Evolutionary conservation across 371 early-diverging fungal species (phyloP).

Genomic region (Rhizopus delemar): DNA sequence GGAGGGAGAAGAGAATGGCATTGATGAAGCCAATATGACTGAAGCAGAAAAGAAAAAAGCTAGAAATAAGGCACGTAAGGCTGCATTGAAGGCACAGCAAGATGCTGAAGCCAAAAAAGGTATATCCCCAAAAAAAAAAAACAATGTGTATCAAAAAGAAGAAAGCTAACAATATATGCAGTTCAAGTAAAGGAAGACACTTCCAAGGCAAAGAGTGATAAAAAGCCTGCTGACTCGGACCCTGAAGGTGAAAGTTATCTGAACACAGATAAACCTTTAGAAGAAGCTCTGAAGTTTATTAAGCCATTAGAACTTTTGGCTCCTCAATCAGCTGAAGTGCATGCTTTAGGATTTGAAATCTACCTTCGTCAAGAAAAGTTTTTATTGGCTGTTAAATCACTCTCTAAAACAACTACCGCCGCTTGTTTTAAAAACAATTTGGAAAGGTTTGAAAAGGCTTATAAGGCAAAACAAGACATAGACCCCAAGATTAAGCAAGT

Average conservation of each 20-base stretch:
- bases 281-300: slow-evolving; percentile 76
- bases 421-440: slow-evolving; percentile 54
- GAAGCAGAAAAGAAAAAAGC: slow-evolving; percentile 67
- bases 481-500: slow-evolving; percentile 27
- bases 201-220: slow-evolving; percentile 50
- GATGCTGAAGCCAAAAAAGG: slow-evolving; percentile 46
- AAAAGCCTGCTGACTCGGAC: slow-evolving; percentile 62
- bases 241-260: slow-evolving; percentile 68
- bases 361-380: slow-evolving; percentile 80
- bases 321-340: slow-evolving; percentile 60
- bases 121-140: slow-evolving; percentile 7
- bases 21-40: slow-evolving; percentile 58
- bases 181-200: slow-evolving; percentile 37
- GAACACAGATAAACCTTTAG: slow-evolving; percentile 66
- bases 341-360: slow-evolving; percentile 73
- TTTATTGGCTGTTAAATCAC: slow-evolving; percentile 69
- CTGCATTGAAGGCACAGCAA: slow-evolving; percentile 50
- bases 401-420: slow-evolving; percentile 60
- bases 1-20: slow-evolving; percentile 21
- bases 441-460: slow-evolving; percentile 57
- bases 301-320: slow-evolving; percentile 66
- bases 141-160: background rate
- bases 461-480: slow-evolving; percentile 26
- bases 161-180: background rate
- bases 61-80: slow-evolving; percentile 58